Evolutionary conservation across 2,329 filamentous ascomycete genomes (phyloP), one percentile per base, ranked within the genome.

Genomic region (Botrytis tulipae): DNA sequence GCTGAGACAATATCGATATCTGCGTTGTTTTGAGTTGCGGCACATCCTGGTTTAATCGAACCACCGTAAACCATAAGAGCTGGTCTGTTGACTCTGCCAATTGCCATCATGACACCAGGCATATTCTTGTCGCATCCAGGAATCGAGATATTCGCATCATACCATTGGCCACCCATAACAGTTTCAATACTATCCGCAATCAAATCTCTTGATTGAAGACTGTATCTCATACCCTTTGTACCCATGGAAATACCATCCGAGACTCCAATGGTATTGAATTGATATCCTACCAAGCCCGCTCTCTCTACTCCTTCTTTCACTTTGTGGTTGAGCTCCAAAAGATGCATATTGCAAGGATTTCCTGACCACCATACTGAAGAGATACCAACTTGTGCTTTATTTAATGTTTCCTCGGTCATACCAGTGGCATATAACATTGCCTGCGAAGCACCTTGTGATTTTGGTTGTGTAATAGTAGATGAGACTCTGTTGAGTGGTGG

Each of bases 121-220:
- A 99, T 98, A 85, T 99, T 99, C 90, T 99, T 99, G 88, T 99
- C 96, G 84, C 96, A 99, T 67, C 96, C 96, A 22, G 96, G 96
- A 79, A 99, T 92, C 71, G 94, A 97, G 82, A 99, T 92, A 84
- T 98, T 98, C 78, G 91, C 95, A 83, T 99, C 96, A 82, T 99
- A 98, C 94, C 95, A 98, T 84, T 99, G 96, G 25, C 94, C 96
- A 78, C 94, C 92, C 95, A 98, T 99, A 79, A 99, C 96, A 8
- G 96, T 98, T 88, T 99, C 96, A 80, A 99, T 97, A 75, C 93
- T 97, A 85, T 99, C 96, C 80, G 96, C 96, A 79, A 99, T 99
- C 80, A 99, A 89, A 83, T 99, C 96, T 82, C 96, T 89, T 78
- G 93, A 97, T 86, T 98, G 96, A 70, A 98, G 87, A 72, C 93